phyloP scores from a whole-genome alignment of 1,284 basidiomycete genomes.

The Cryptococcus sp. region DNA sequence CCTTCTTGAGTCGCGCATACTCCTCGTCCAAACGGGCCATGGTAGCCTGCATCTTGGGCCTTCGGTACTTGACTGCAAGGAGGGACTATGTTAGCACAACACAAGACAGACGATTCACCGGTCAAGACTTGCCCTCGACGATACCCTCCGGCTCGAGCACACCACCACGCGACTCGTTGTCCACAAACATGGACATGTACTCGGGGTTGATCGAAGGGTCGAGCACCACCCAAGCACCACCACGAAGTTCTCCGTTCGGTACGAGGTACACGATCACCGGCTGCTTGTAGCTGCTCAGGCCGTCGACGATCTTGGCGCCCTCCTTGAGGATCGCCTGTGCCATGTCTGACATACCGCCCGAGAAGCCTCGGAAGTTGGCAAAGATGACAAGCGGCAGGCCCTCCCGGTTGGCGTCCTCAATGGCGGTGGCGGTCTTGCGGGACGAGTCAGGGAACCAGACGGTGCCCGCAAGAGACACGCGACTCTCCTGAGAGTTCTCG shows the following conservation, averaged over 20 bases:
- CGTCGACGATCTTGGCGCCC: conserved; percentile 97
- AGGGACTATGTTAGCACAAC: neutral
- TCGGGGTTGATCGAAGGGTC: conserved; percentile 95
- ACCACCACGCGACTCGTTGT: conserved; percentile 91
- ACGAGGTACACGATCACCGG: conserved; percentile 99
- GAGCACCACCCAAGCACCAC: conserved; percentile 98
- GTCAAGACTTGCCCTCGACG: conserved; percentile 59
- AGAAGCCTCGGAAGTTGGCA: conserved; percentile 99
- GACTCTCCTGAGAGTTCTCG: conserved; percentile 92
- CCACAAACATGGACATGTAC: conserved; percentile 99
- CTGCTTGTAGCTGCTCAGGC: conserved; percentile 92
- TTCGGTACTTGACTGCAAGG: conserved; percentile 61
- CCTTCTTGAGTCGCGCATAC: conserved; percentile 77
- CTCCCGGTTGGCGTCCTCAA: conserved; percentile 97
- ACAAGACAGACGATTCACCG: neutral
- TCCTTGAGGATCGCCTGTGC: conserved; percentile 92
- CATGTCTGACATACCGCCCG: conserved; percentile 67
- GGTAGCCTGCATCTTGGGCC: conserved; percentile 80
- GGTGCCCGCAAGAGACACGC: conserved; percentile 98
- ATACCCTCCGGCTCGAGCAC: conserved; percentile 97
- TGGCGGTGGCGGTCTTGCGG: conserved; percentile 99
- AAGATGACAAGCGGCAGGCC: conserved; percentile 96
- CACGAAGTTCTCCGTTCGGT: conserved; percentile 96
- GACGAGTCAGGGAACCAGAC: conserved; percentile 99
- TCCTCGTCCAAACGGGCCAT: conserved; percentile 91